These are phyloP conservation scores for Saccharomycopsis synnaedendra DNA, from an alignment of 805 yeast species.

Conservation along the genomic window DNA sequence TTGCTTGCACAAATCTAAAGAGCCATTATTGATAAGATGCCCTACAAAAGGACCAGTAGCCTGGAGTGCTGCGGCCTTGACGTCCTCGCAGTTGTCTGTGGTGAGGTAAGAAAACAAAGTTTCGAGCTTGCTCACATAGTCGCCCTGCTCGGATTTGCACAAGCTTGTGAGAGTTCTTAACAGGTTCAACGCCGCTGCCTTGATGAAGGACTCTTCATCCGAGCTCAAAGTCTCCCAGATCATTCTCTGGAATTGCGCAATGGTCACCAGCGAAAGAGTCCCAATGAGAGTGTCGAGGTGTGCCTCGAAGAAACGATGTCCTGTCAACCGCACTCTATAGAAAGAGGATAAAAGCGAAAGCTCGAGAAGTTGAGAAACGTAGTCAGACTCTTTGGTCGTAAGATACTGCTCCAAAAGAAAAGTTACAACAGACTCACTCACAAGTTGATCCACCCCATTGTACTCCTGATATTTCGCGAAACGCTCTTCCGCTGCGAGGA, in stretches of 20 bases:
- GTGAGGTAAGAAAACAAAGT: constrained; percentile 23
- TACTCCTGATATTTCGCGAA: constrained; percentile 17
- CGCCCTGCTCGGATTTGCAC: constrained; percentile 12
- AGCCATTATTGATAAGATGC: neutral
- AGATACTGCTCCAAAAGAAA: constrained; percentile 22
- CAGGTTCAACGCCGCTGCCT: constrained; percentile 29
- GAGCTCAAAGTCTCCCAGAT: no score
- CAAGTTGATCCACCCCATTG: constrained; percentile 41
- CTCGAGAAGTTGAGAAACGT: constrained; percentile 21
- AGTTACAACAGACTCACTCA: constrained; percentile 24
- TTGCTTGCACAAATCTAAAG: neutral
- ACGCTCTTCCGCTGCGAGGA: neutral
- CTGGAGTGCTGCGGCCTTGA: constrained; percentile 38
- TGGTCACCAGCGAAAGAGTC: no score
- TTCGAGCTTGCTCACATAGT: constrained; percentile 19
- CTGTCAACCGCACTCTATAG: constrained; percentile 35
- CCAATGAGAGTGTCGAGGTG: no score
- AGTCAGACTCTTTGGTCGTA: constrained; percentile 1
- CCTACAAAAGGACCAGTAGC: constrained; percentile 36
- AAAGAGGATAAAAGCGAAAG: constrained; percentile 27
- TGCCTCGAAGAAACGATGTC: constrained; percentile 15
- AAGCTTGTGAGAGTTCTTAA: constrained; percentile 20
- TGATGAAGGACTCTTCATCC: constrained; percentile 26
- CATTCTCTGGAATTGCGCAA: no score
- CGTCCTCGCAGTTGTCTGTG: constrained; percentile 30